Conservation (phyloP, 768 basidiomycete species). For the Xerocomellus chrysenteron region DNA sequence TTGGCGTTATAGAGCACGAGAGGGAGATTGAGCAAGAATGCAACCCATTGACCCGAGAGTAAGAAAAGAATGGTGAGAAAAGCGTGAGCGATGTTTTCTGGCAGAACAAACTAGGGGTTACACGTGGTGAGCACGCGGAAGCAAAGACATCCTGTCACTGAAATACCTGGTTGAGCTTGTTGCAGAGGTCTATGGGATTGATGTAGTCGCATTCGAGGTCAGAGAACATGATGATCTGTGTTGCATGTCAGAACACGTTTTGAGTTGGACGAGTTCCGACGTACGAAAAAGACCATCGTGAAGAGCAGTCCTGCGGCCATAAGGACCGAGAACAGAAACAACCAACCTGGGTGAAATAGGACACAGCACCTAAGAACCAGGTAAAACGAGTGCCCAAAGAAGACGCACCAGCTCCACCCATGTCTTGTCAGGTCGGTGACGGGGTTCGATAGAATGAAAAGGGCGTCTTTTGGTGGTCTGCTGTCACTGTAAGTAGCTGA, state of each 20-base stretch:
- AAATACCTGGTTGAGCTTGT: conserved; percentile 94
- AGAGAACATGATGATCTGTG: conserved; percentile 99
- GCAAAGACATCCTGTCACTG: neutral
- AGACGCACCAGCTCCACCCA: conserved; percentile 46
- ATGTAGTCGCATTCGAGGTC: conserved; percentile 99
- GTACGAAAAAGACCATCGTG: conserved; percentile 99
- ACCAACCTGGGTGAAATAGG: conserved; percentile 65
- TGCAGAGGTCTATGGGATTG: conserved; percentile 99
- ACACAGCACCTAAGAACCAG: neutral
- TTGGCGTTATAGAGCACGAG: conserved; percentile 88
- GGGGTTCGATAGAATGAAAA: neutral
- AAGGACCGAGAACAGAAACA: conserved; percentile 95
- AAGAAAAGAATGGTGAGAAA: conserved; percentile 90
- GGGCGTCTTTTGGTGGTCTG: neutral
- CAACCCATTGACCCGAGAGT: conserved; percentile 92
- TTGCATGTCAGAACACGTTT: neutral
- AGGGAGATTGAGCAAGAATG: conserved; percentile 87
- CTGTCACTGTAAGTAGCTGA: neutral
- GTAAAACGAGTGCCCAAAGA: neutral
- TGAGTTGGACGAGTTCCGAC: conserved; percentile 34
- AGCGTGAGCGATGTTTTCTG: conserved; percentile 94
- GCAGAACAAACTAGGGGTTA: conserved; percentile 82
- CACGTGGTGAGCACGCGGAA: neutral
- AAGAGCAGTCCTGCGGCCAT: conserved; percentile 94
- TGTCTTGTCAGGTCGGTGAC: conserved; percentile 16